These are phyloP conservation scores for Mycena floridula DNA, from an alignment of 768 basidiomycete genomes.

Conservation along the genomic window DNA sequence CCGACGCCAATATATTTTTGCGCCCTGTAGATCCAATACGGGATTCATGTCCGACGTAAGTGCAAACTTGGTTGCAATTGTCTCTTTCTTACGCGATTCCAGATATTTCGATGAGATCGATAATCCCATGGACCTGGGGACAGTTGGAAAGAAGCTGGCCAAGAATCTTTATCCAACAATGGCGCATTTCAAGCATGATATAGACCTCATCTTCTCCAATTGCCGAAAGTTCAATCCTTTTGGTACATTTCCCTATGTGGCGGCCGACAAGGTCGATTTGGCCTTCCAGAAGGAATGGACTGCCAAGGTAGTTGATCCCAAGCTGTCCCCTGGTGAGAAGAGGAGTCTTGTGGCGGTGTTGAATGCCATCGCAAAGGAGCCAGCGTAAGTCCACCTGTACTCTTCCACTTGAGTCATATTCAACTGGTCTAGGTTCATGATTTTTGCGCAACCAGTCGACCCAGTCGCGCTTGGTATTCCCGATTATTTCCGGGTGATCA, in stretches of 20 bases:
- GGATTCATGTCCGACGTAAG: slow-evolving; percentile 83
- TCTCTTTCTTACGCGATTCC: neutral
- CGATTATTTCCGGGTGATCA: slow-evolving; percentile 82
- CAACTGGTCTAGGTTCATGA: slow-evolving; percentile 49
- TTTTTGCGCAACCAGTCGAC: slow-evolving; percentile 87
- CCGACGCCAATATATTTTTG: slow-evolving; percentile 67
- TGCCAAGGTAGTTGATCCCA: slow-evolving; percentile 64
- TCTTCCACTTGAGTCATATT: slow-evolving; percentile 5
- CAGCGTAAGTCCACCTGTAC: slow-evolving; percentile 39
- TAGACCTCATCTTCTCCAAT: slow-evolving; percentile 81
- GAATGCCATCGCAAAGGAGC: slow-evolving; percentile 63
- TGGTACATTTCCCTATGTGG: slow-evolving; percentile 64
- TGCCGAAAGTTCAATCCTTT: slow-evolving; percentile 91
- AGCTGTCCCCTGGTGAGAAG: slow-evolving; percentile 75
- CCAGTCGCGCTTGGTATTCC: slow-evolving; percentile 79
- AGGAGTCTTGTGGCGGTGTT: slow-evolving; percentile 67
- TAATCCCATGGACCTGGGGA: slow-evolving; percentile 91
- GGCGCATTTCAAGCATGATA: slow-evolving; percentile 76
- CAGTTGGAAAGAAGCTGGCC: slow-evolving; percentile 77
- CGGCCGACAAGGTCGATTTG: slow-evolving; percentile 69
- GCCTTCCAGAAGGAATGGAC: slow-evolving; percentile 84
- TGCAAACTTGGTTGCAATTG: slow-evolving; percentile 30
- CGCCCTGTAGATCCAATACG: slow-evolving; percentile 93
- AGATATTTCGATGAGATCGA: slow-evolving; percentile 87
- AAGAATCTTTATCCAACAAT: slow-evolving; percentile 67